phyloP scores from a whole-genome alignment of 148 eudicot species.

The Spergularia marina region DNA sequence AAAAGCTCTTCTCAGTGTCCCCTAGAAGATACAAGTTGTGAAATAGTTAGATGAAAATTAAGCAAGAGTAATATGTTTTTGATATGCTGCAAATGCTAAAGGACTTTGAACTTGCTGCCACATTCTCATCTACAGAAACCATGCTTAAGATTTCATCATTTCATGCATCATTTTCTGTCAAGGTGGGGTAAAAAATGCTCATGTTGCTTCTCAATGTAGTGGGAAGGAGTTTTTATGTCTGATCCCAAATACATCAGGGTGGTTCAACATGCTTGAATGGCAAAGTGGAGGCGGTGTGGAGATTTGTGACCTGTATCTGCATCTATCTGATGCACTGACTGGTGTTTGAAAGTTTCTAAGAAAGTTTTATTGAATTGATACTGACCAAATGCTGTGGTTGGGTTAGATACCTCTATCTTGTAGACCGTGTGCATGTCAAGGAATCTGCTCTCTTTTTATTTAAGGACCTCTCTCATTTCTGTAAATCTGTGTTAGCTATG shows the following conservation, averaged over 20 bases:
- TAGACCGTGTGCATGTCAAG: too few relatives aligned
- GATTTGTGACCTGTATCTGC: too few relatives aligned
- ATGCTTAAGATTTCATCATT: too few relatives aligned
- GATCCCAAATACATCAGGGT: neutral
- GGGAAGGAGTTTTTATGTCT: neutral
- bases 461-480: neutral
- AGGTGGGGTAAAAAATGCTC: neutral
- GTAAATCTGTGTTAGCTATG: neutral
- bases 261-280: neutral
- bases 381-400: too few relatives aligned
- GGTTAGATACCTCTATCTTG: too few relatives aligned
- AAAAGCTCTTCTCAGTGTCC: neutral
- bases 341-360: too few relatives aligned
- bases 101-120: neutral
- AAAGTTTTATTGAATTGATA: too few relatives aligned
- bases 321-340: too few relatives aligned
- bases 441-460: too few relatives aligned
- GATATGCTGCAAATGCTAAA: neutral
- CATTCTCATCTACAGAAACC: neutral
- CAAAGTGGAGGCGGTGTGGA: too few relatives aligned
- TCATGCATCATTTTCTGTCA: neutral
- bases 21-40: neutral
- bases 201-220: slow-evolving; percentile 1
- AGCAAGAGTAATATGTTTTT: too few relatives aligned
- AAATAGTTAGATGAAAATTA: too few relatives aligned